Conservation (phyloP, 163 green algal genomes). For the Chlamydomonas reinhardtii region DNA sequence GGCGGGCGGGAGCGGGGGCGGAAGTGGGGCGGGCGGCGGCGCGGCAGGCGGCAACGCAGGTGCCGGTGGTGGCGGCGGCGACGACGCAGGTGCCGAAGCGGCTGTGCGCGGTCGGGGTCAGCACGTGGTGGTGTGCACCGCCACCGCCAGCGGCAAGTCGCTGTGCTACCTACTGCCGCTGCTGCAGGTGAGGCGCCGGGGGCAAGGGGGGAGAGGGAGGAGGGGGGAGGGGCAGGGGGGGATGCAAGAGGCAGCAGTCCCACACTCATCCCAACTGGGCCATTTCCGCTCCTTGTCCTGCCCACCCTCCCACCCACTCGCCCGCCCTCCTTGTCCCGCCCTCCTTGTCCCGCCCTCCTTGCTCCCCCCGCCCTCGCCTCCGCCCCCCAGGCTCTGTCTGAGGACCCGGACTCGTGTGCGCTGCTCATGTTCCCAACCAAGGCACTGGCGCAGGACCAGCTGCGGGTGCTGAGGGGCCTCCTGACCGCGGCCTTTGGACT, state of each 20-base stretch:
- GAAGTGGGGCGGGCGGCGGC: no score
- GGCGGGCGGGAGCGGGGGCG: no score
- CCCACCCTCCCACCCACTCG: no score
- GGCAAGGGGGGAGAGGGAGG: neutral
- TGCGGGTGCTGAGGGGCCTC: conserved; percentile 76
- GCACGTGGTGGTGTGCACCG: conserved; percentile 80
- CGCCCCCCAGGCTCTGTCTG: conserved; percentile 74
- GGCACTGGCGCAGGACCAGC: conserved; percentile 92
- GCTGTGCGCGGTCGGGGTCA: neutral
- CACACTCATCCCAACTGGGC: no score
- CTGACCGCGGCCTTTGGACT: conserved; percentile 63
- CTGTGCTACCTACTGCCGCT: conserved; percentile 94
- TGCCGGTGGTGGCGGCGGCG: no score
- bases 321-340: no score
- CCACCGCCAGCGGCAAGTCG: conserved; percentile 94
- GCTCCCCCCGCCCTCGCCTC: no score
- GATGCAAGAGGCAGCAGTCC: no score
- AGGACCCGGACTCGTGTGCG: conserved; percentile 69
- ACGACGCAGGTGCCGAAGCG: neutral
- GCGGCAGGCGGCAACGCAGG: no score
- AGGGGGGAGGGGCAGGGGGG: no score
- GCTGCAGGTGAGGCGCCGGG: conserved; percentile 71
- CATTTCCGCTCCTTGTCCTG: no score
- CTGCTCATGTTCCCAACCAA: conserved; percentile 98
- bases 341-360: neutral